Evolutionary conservation across 2,329 filamentous ascomycete species (phyloP).

Genomic region (Microascus cirrosus): DNA sequence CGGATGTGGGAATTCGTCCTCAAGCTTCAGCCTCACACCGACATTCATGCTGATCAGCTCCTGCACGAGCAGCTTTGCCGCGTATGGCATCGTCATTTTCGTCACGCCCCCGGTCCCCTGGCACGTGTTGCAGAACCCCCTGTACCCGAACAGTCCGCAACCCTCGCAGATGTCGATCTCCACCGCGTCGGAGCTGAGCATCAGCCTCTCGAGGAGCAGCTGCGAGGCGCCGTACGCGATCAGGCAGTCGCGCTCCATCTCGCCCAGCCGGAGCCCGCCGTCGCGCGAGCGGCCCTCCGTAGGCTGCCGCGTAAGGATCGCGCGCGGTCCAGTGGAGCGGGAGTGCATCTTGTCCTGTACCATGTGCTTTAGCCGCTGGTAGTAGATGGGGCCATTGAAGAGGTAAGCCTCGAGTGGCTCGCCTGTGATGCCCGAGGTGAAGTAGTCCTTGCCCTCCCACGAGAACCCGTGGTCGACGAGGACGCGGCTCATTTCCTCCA

Average conservation of each 20-base stretch:
- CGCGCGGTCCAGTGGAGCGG: constrained; percentile 77
- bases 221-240: constrained; percentile 96
- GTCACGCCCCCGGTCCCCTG: constrained; percentile 74
- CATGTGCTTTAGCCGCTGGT: constrained; percentile 99
- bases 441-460: constrained; percentile 94
- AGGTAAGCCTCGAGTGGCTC: constrained; percentile 92
- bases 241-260: constrained; percentile 98
- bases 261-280: constrained; percentile 83
- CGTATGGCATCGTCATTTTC: constrained; percentile 94
- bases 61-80: constrained; percentile 90
- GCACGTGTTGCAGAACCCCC: constrained; percentile 90
- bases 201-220: constrained; percentile 81
- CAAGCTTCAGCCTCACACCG: constrained; percentile 79
- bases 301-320: constrained; percentile 87
- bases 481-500: constrained; percentile 80
- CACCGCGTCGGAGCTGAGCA: constrained; percentile 87
- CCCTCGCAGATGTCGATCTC: constrained; percentile 87
- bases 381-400: constrained; percentile 98
- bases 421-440: constrained; percentile 90
- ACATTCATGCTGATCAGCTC: constrained; percentile 98
- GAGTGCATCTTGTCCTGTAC: constrained; percentile 99
- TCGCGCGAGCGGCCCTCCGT: constrained; percentile 91
- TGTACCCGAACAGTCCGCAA: constrained; percentile 92
- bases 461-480: constrained; percentile 84
- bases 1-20: constrained; percentile 80